Conservation (phyloP, 257 asterid species). For the Lavandula angustifolia region DNA sequence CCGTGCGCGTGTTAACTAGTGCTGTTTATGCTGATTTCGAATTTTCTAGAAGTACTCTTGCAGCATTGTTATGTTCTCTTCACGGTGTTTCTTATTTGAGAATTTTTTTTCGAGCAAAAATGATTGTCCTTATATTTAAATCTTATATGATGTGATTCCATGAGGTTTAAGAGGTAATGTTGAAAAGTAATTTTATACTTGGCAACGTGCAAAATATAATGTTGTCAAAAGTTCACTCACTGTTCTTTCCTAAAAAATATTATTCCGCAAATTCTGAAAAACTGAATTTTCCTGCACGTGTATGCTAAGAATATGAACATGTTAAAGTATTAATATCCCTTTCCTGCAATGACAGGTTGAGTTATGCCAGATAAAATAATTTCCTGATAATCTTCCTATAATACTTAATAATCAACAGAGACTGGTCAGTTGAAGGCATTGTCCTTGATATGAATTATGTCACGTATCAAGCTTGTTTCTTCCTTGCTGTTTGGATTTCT, state of each 20-base stretch:
- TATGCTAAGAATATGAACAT: too few relatives aligned
- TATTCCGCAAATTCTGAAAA: too few relatives aligned
- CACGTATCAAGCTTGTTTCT: too few relatives aligned
- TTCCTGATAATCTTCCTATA: too few relatives aligned
- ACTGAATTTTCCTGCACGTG: not conserved
- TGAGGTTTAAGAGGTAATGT: not conserved
- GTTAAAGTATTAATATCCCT: too few relatives aligned
- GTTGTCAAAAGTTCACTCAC: too few relatives aligned
- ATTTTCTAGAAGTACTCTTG: not conserved
- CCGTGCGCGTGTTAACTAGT: not conserved
- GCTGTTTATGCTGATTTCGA: not conserved
- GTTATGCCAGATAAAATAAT: too few relatives aligned
- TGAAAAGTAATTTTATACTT: not conserved
- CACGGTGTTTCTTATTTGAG: too few relatives aligned
- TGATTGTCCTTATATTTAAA: not conserved
- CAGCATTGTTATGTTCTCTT: not conserved
- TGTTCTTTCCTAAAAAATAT: not conserved
- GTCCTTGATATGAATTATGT: not conserved
- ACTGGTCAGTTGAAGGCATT: not conserved
- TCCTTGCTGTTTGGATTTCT: too few relatives aligned
- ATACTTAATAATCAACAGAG: too few relatives aligned
- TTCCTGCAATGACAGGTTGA: too few relatives aligned
- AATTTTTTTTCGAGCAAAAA: not conserved
- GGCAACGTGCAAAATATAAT: not conserved
- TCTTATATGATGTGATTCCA: not conserved